These are phyloP conservation scores for Fusarium marasasianum DNA, from an alignment of 2,329 filamentous ascomycete genomes.

Conservation along the genomic window DNA sequence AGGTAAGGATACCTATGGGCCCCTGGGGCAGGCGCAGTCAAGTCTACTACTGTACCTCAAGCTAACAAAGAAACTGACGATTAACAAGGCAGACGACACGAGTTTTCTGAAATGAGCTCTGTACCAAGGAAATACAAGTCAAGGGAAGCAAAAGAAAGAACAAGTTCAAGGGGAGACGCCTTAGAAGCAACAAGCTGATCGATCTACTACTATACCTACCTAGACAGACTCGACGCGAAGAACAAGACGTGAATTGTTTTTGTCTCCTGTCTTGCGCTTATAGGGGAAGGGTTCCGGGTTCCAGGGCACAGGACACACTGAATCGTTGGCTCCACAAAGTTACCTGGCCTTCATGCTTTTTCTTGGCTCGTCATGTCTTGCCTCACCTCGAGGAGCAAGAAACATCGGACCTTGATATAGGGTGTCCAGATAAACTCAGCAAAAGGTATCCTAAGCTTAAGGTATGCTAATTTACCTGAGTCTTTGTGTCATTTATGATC, in stretches of 20 bases:
- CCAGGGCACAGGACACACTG: constrained; percentile 5
- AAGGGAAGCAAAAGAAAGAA: background rate
- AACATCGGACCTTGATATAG: no score
- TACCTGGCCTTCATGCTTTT: no score
- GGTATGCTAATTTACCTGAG: no score
- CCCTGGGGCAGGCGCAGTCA: constrained; percentile 11
- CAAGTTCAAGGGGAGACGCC: background rate
- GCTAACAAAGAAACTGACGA: background rate
- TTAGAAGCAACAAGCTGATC: background rate
- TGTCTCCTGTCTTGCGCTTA: background rate
- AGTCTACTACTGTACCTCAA: background rate
- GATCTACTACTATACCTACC: background rate
- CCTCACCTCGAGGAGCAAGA: no score
- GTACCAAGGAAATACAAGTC: background rate
- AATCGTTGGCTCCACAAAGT: no score
- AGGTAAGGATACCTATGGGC: background rate
- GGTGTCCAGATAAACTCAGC: no score
- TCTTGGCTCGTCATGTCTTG: no score
- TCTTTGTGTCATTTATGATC: background rate
- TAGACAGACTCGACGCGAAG: background rate
- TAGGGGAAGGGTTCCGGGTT: background rate
- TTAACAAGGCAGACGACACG: background rate
- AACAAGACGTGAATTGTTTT: constrained; percentile 1
- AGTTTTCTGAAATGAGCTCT: background rate
- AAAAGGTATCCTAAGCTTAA: no score